These are phyloP conservation scores for Rhododendron ovatum DNA, from an alignment of 148 eudicot genomes.

Conservation along the genomic window DNA sequence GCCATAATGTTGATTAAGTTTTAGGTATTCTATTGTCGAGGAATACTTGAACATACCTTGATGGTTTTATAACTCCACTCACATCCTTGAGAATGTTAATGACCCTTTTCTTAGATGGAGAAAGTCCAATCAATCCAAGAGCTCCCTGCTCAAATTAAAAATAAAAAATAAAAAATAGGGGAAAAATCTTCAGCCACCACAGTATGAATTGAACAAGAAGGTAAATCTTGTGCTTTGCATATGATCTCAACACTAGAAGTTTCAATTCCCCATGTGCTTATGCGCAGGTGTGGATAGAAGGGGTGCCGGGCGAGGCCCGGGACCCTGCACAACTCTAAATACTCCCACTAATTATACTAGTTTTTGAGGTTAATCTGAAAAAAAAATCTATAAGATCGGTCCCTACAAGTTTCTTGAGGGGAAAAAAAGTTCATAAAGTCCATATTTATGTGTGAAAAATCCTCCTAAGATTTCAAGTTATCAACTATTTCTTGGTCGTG, in stretches of 20 bases:
- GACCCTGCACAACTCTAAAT: too few relatives aligned
- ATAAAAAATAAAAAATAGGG: background rate
- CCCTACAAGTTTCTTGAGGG: too few relatives aligned
- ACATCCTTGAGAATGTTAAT: conserved; percentile 30
- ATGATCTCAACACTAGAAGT: background rate
- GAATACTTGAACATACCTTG: conserved; percentile 20
- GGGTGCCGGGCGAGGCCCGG: too few relatives aligned
- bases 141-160: conserved; percentile 5
- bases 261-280: background rate
- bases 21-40: background rate
- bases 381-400: too few relatives aligned
- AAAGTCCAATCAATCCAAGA: conserved; percentile 23
- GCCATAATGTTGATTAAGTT: background rate
- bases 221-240: background rate
- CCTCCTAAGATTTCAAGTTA: too few relatives aligned
- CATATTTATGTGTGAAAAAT: too few relatives aligned
- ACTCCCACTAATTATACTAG: too few relatives aligned
- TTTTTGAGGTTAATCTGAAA: too few relatives aligned
- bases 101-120: conserved; percentile 30
- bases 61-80: conserved; percentile 31
- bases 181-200: background rate
- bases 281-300: background rate
- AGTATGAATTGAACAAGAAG: background rate
- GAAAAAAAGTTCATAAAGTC: too few relatives aligned
- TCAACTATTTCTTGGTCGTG: too few relatives aligned